These are phyloP conservation scores for Sicyos baderoa DNA, from an alignment of 306 rosid genomes.

Conservation along the genomic window DNA sequence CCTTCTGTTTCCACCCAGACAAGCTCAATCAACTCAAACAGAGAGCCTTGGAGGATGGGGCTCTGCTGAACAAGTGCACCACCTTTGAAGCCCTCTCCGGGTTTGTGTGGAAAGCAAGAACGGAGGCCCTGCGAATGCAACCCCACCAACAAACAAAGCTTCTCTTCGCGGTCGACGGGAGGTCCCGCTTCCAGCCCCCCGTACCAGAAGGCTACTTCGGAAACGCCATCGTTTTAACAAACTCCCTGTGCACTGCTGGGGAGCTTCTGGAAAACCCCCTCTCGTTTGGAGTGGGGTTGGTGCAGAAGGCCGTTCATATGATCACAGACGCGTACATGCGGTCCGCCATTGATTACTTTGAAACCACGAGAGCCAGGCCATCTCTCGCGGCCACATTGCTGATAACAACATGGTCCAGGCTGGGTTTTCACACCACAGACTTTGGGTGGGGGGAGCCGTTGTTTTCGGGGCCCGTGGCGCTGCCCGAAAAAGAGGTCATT, in stretches of 20 bases:
- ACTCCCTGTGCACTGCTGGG: slow-evolving; percentile 41
- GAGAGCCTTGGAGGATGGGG: slow-evolving; percentile 47
- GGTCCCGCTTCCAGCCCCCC: slow-evolving; percentile 55
- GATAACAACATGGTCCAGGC: slow-evolving; percentile 71
- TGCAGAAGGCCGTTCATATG: slow-evolving; percentile 48
- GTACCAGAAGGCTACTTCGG: slow-evolving; percentile 65
- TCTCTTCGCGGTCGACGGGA: slow-evolving; percentile 70
- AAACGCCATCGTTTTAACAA: slow-evolving; percentile 64
- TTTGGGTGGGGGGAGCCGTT: slow-evolving; percentile 83
- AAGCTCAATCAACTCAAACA: slow-evolving; percentile 51
- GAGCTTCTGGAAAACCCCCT: slow-evolving; percentile 46
- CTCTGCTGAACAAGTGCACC: slow-evolving; percentile 41
- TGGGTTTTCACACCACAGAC: slow-evolving; percentile 53
- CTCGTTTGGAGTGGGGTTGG: slow-evolving; percentile 41
- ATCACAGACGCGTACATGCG: slow-evolving; percentile 58
- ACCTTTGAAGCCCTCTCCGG: slow-evolving; percentile 63
- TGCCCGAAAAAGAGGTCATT: slow-evolving; percentile 62
- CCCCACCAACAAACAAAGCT: slow-evolving; percentile 65
- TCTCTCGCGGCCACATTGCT: slow-evolving; percentile 54
- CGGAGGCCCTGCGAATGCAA: slow-evolving; percentile 45
- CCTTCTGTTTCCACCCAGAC: slow-evolving; percentile 49
- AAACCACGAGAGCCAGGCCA: slow-evolving; percentile 64
- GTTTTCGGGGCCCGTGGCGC: slow-evolving; percentile 60
- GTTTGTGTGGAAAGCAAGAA: slow-evolving; percentile 81
- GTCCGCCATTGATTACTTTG: slow-evolving; percentile 74